Conservation (phyloP, 2,329 filamentous ascomycete species). For the Botrytis galanthina region DNA sequence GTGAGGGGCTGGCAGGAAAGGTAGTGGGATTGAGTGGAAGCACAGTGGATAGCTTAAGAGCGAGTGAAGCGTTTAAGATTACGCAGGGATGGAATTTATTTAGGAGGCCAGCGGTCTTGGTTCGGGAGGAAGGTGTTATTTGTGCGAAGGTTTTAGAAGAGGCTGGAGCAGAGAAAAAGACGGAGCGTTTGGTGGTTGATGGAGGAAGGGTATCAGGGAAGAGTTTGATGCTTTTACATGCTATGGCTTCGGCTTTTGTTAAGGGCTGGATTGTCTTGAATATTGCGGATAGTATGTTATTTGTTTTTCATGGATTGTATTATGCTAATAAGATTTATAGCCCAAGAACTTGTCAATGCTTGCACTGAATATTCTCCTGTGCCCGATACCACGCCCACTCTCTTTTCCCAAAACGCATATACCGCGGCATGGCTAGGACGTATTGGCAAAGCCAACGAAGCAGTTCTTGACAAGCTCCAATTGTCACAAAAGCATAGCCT, state of each 20-base stretch:
- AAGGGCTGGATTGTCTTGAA: slow-evolving; percentile 87
- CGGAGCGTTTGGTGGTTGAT: slow-evolving; percentile 63
- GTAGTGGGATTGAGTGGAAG: slow-evolving; percentile 67
- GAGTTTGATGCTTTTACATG: slow-evolving; percentile 81
- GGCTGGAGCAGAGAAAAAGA: slow-evolving; percentile 53
- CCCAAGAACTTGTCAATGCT: slow-evolving; percentile 76
- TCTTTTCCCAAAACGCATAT: slow-evolving; percentile 78
- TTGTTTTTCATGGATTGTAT: neutral
- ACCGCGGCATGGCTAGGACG: slow-evolving; percentile 70
- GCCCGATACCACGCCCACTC: slow-evolving; percentile 52
- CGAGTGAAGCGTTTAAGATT: slow-evolving; percentile 86
- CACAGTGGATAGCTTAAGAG: slow-evolving; percentile 75
- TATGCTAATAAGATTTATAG: slow-evolving; percentile 45
- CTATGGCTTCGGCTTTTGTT: slow-evolving; percentile 74
- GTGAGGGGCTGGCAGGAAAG: slow-evolving; percentile 57
- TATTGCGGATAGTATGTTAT: slow-evolving; percentile 75
- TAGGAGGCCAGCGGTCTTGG: slow-evolving; percentile 72
- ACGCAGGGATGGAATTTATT: slow-evolving; percentile 89
- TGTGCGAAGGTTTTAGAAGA: slow-evolving; percentile 62
- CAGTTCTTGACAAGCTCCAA: slow-evolving; percentile 55
- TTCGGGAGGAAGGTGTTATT: slow-evolving; percentile 75
- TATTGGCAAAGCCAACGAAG: slow-evolving; percentile 69
- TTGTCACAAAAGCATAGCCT: slow-evolving; percentile 55
- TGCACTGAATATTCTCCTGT: slow-evolving; percentile 77
- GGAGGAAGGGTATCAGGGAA: slow-evolving; percentile 79